Base-by-base conservation (phyloP, 192 early-diverging fungal genomes). In the Backusella australiensis region DNA sequence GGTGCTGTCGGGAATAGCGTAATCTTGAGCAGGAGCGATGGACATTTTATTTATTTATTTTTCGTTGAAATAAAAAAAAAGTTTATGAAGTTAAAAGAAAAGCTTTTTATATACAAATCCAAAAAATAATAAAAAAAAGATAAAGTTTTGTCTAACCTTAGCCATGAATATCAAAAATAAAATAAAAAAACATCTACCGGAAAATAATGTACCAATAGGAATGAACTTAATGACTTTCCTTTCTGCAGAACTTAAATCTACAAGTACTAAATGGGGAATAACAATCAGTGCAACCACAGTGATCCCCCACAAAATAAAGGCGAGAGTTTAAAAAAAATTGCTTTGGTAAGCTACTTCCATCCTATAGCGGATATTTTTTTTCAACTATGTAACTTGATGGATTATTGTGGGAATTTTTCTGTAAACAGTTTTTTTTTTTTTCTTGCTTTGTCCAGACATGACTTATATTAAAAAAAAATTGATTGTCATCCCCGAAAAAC, bases 1-100 rank as follows among this genome's bases (percentile, higher is more conserved):
- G 26, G 49, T 34, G 21, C 73, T 71, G 46, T 17, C 41, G 52
- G 77, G 77, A 8, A 78, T 69, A 69, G 35, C 26, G 19, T 69
- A 69, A 38, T 69, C 68, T 39, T 35, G 38, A 39, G 68, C n/a
- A 39, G 68, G 35, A 23, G 68, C 68, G 34, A 69, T 36, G 35
- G 36, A 41, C 68, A 69, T 67, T 26, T 3, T 59, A 26, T 21
- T 3, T 63, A n/a, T 63, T 29, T 63, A 3, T 63, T 59, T 3
- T 26, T 12, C 11, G 23, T 23, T 26, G n/a, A 26, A 56, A 56
- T 23, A 12, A 29, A 26, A 56, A 23, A 26, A n/a, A 32, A 32
- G 32, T 2, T 32, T 32, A 32, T 32, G 12, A 26, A 59, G 23
- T 15, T 44, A 26, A 23, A 3, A 26, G 4, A 59, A 63, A 12